Evolutionary conservation across 2,329 filamentous ascomycete genomes (phyloP).

Genomic region (Zasmidium citrigriseum): DNA sequence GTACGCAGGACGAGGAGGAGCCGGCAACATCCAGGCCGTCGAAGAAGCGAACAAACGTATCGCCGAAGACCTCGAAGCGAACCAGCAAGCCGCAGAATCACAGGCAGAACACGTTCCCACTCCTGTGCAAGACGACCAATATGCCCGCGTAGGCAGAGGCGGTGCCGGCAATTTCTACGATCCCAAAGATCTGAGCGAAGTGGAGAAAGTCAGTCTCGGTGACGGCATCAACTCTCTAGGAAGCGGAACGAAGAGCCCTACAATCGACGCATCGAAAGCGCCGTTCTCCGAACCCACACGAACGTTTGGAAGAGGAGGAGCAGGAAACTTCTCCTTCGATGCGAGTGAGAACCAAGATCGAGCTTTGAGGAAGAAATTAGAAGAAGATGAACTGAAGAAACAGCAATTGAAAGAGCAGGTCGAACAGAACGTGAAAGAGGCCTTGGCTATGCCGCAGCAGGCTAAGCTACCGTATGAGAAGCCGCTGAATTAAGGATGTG

Average conservation of each 20-base stretch:
- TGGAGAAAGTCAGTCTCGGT: conserved; percentile 8
- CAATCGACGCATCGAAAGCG: background rate
- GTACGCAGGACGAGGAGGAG: conserved; percentile 44
- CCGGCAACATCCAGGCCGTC: conserved; percentile 44
- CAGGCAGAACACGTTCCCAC: conserved; percentile 2
- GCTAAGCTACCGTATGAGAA: conserved; percentile 38
- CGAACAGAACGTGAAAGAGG: conserved; percentile 44
- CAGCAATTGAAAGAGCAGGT: conserved; percentile 36
- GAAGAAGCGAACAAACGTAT: conserved; percentile 31
- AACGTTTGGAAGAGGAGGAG: conserved; percentile 44
- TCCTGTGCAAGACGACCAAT: conserved; percentile 32
- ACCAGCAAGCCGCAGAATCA: conserved; percentile 27
- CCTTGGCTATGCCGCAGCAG: conserved; percentile 41
- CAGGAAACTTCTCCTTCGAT: conserved; percentile 48
- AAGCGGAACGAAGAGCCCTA: background rate
- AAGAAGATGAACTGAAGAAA: conserved; percentile 30
- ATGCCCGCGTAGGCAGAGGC: conserved; percentile 48
- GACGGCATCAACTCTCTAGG: conserved; percentile 4
- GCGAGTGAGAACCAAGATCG: conserved; percentile 35
- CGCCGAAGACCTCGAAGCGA: conserved; percentile 42
- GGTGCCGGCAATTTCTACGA: conserved; percentile 51
- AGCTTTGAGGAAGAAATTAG: conserved; percentile 28
- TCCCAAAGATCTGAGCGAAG: conserved; percentile 43
- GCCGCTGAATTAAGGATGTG: background rate
- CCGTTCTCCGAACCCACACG: conserved; percentile 9